phyloP scores from a whole-genome alignment of 140 eudicot species.

The Stevia rebaudiana region DNA sequence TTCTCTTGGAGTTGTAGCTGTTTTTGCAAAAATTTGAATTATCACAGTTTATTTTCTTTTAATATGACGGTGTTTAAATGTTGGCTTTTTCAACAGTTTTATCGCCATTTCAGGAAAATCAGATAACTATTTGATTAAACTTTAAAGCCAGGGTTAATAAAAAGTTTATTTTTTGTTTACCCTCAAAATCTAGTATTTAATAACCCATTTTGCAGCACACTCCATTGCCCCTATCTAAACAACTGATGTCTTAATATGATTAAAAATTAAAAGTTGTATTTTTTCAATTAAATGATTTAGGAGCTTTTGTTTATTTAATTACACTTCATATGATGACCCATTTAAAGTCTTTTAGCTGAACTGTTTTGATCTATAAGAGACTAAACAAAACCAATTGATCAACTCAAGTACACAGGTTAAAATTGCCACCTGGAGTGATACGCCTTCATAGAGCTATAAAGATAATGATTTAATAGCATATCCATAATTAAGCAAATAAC shows the following conservation, averaged over 20 bases:
- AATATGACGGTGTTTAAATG: background rate
- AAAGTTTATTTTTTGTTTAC: background rate
- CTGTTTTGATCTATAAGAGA: background rate
- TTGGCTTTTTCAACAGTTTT: background rate
- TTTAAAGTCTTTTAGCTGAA: background rate
- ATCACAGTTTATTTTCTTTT: background rate
- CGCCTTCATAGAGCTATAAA: background rate
- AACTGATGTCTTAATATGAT: background rate
- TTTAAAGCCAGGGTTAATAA: background rate
- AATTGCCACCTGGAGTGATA: background rate
- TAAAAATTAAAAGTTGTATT: background rate
- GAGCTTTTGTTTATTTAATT: background rate
- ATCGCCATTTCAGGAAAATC: background rate
- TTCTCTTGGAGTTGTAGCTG: constrained; percentile 1
- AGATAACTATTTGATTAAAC: background rate
- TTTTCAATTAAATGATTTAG: background rate
- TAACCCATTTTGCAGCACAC: background rate
- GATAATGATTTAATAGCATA: background rate
- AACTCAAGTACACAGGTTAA: background rate
- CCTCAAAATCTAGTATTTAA: background rate
- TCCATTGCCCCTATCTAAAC: background rate
- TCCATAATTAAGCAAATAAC: background rate
- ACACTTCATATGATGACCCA: background rate
- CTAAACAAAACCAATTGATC: background rate
- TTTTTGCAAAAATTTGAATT: background rate